Evolutionary conservation across 306 rosid species (phyloP), one percentile per base, ranked within the genome.

Genomic region (Vicia faba): DNA sequence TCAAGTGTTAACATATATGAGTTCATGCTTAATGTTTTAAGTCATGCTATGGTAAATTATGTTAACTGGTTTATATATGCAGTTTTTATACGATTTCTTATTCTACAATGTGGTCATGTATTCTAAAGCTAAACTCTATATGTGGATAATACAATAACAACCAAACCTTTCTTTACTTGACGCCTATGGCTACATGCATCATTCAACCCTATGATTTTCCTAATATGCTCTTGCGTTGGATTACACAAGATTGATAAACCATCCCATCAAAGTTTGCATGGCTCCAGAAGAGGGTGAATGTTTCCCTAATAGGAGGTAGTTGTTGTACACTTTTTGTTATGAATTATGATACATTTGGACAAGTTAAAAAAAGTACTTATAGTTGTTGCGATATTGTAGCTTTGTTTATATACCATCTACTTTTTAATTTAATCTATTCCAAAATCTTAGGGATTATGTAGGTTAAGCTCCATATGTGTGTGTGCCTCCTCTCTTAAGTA

Each of bases 241-340:
- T 68, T 13, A 75, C 46, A 68, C 46, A 16, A 70, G 55, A 40
- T 51, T 78, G 3, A 45, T 45, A 43, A 68, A 65, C 75, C 74
- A 50, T 38, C 53, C 46, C 44, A 18, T 54, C 35, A 73, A 19
- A 35, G 20, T 73, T 68, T 41, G 14, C 49, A 26, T 45, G 46
- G 75, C 82, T 40, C 3, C 3, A 44, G 75, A 36, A 61, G 69
- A 38, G 49, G 40, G 20, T 26, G 53, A 65, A 55, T 68, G 49
- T 62, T 18, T 4, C 18, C 29, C 44, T 6, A 46, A 15, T 5
- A 75, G 71, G 53, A 68, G 91, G 96, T 86, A 70, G 13, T 15
- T 16, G 58, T 48, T 68, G 0, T 70, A 11, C 15, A 0, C n/a
- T 8, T 33, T 46, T 40, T 48, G 16, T 12, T 29, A 29, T 0